Conservation (phyloP, 345 rosid species). For the Draba incana region DNA sequence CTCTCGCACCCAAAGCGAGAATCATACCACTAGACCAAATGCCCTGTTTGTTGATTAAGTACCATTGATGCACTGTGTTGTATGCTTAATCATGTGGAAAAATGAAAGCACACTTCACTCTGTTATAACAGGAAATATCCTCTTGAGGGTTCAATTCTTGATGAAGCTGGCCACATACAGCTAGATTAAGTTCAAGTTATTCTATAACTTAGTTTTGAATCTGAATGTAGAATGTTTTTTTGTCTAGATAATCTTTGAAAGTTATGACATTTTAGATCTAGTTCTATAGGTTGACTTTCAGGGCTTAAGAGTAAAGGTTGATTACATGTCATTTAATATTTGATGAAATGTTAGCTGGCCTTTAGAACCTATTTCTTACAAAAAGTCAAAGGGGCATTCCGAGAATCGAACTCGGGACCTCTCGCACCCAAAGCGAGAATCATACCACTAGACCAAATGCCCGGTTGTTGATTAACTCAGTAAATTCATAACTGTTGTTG, state of each 20-base stretch:
- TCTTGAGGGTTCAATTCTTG: too few relatives aligned
- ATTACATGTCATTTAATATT: too few relatives aligned
- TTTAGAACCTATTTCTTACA: background rate
- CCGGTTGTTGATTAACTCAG: conserved; percentile 16
- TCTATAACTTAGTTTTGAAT: background rate
- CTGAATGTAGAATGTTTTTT: background rate
- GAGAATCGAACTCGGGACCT: conserved; percentile 70
- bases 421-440: conserved; percentile 79
- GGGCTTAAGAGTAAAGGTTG: background rate
- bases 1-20: conserved; percentile 82
- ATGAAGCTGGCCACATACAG: conserved; percentile 10
- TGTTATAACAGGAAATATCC: background rate
- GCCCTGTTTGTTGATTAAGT: too few relatives aligned
- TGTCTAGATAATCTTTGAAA: background rate
- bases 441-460: conserved; percentile 84
- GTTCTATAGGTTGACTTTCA: background rate
- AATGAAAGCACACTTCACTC: background rate
- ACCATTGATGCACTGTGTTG: background rate
- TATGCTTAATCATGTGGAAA: background rate
- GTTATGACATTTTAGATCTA: background rate
- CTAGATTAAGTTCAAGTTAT: background rate
- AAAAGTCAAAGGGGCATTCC: conserved; percentile 13
- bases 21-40: too few relatives aligned
- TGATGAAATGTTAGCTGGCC: background rate
- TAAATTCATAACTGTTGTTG: background rate